Base-by-base conservation (phyloP, 176 grass and related monocot genomes). In the Raddia distichophylla region DNA sequence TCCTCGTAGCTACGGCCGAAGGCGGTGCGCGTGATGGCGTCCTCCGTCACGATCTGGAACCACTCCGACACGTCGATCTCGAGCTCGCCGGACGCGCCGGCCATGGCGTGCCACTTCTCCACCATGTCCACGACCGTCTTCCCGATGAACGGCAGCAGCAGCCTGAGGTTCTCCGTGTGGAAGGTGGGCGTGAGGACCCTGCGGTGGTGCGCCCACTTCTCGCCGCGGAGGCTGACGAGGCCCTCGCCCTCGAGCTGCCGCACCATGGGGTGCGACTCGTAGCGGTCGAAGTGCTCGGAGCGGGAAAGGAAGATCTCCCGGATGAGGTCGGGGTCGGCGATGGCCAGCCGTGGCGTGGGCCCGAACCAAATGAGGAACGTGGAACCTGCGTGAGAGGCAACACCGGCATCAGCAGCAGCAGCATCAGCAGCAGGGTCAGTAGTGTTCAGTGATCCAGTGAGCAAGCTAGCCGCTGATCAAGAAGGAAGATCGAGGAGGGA, bases 161-260 rank as follows among this genome's bases (percentile, higher is more conserved):
- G 15, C 92, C 90, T 94, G 92, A 98, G 92, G 83, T 95, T 98
- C 32, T 98, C 95, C 88, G 90, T 91, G 90, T 91, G 88, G 90
- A 98, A 98, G 69, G 95, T 87, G 22, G 95, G 92, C 34, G 86
- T 83, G 90, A 98, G 95, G 77, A 98, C 90, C 75, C 80, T 91
- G 55, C 95, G 81, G 71, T 89, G 95, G 86, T 91, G 92, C 33
- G 88, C 90, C 95, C 95, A 98, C 76, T 94, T 98, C 17, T 98
- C 92, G 14, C 95, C 95, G 52, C 88, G 87, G 66, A 98, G 88
- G 90, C 95, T 98, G 66, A 98, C 92, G 71, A 98, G 78, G 5
- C 95, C 95, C 60, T 94, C 91, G 44, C 95, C 95, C 91, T 98
- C 95, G 37, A 98, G 92, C 92, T 98, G 95, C 45, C 95, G 92